A percentile compares a stretch with the other conserved stretches of the same genome.
Evolutionary conservation across 345 rosid genomes (phyloP).

Genomic region (Citrus sp.): DNA sequence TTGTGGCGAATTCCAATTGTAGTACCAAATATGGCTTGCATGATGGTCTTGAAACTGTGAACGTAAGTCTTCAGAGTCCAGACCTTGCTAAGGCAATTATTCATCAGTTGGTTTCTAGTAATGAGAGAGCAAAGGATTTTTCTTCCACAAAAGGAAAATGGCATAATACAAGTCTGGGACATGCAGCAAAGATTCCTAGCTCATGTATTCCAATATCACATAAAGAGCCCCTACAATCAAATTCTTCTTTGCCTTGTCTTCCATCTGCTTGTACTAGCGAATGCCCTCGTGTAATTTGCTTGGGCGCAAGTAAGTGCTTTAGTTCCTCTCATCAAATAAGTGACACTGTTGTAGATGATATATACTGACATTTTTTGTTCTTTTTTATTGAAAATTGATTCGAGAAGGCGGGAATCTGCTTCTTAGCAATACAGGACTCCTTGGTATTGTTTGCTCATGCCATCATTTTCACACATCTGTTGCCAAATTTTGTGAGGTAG

Average conservation of each 20-base stretch:
- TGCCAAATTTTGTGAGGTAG: slow-evolving; percentile 53
- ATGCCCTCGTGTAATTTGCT: slow-evolving; percentile 41
- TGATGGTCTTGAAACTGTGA: slow-evolving; percentile 18
- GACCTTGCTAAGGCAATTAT: slow-evolving; percentile 22
- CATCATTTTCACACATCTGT: slow-evolving; percentile 48
- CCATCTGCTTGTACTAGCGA: slow-evolving; percentile 17
- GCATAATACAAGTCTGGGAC: slow-evolving; percentile 5
- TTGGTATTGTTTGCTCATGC: slow-evolving; percentile 48
- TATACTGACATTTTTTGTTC: slow-evolving; percentile 3
- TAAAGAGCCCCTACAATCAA: slow-evolving; percentile 19
- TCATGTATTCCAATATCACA: slow-evolving; percentile 6
- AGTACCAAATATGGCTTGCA: slow-evolving; percentile 18
- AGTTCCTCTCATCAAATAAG: not conserved
- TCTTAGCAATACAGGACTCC: slow-evolving; percentile 46
- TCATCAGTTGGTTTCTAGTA: slow-evolving; percentile 19
- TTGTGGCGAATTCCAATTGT: slow-evolving; percentile 4
- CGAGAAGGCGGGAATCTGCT: slow-evolving; percentile 48
- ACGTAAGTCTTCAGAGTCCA: slow-evolving; percentile 15
- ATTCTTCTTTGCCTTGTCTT: slow-evolving; percentile 18
- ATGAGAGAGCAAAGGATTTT: slow-evolving; percentile 23
- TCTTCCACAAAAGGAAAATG: slow-evolving; percentile 18
- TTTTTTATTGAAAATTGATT: slow-evolving; percentile 2
- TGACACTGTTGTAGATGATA: not conserved
- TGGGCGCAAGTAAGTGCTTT: slow-evolving; percentile 39
- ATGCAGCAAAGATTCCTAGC: slow-evolving; percentile 17